Evolutionary conservation across 129 eudicot genomes (phyloP), one percentile per base, ranked within the genome.

Genomic region (Oenanthe sinensis): DNA sequence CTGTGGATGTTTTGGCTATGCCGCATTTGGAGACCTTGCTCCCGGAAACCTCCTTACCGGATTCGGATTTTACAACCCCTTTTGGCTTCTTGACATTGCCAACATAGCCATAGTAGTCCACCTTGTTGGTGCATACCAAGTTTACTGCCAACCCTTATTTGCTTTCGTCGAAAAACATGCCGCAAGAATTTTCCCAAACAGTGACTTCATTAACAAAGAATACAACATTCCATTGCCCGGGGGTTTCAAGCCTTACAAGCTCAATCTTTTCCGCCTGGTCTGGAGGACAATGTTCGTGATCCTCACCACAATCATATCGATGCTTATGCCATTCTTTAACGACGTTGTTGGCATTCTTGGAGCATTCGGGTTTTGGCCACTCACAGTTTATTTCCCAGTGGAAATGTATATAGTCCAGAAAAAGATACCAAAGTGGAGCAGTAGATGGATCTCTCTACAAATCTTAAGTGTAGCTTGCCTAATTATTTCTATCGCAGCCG

Each of bases 1-100:
- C 83, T 93, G 98, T 83, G 98, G 97, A 40, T 87, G 92, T 70
- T 93, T 91, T 7, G 95, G 98, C 19, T 93, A 93, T 70, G 98
- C 97, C 37, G 97, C 97, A 50, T 91, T 93, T 49, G 97, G 98
- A 50, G 83, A 89, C 78, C 37, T 84, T 40, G 87, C 98, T 12
- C 97, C 97, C 0, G 98, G 95, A 24, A 93, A 91, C 78, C 76
- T 93, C 54, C 84, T 93, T 43, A 89, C 98, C 0, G 98, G 96
- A 24, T 92, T 92, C 45, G 98, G 97, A 76, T 93, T 91, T 82
- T 89, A 84, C 52, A 91, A 93, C 85, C 97, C 98, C 50, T 91
- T 80, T 15, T 93, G 97, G 98, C 80, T 93, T 62, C 83, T 93
- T 0, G 92, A 89, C 71, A 46, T 89, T 6, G 98, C 92, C 62